Evolutionary conservation across 768 basidiomycete genomes (phyloP), one percentile per base, ranked within the genome.

Genomic region (Boletus vinaceobasis): DNA sequence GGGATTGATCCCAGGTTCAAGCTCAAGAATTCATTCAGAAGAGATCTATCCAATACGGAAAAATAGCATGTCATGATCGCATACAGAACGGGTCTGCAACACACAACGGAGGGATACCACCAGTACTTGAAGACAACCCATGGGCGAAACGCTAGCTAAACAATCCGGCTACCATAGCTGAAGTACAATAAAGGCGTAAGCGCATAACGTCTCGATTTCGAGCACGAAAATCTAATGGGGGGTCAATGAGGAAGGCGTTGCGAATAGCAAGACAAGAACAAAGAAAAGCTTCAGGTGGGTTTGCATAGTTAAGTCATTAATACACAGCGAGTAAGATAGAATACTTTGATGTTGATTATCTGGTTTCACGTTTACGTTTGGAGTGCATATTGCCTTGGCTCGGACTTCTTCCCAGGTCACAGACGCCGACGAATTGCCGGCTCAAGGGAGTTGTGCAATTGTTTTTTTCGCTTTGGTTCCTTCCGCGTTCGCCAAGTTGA

Each of bases 261-360:
- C 26, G 15, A 42, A 56, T 43, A 31, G 36, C 51, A 48, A 50
- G 44, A 55, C 32, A 47, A 47, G 29, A 42, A 53, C 32, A 33
- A 40, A 35, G 39, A 13, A 21, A 44, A 37, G 36, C 32, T 40
- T 49, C 23, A 26, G 11, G 32, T 35, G 50, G 36, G 53, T 55
- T 65, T 55, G 63, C 65, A 66, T 66, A 50, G 57, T 57, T 60
- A 58, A 57, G 45, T 23, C 36, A 66, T 60, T 66, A 68, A 60
- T 66, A 66, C 65, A 66, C 46, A 15, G 45, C 55, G 48, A 50
- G 44, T 66, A 68, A 51, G 56, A 58, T 66, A 68, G 36, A 62
- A 58, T 65, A 65, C 53, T 49, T 57, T 38, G 53, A 36, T 39
- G 35, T 27, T 8, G 50, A 65, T 65, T 64, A 59, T 66, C 52